Evolutionary conservation across 164 flowering plant genomes (phyloP), one percentile per base, ranked within the genome.

Genomic region (Dillenia suffruticosa): DNA sequence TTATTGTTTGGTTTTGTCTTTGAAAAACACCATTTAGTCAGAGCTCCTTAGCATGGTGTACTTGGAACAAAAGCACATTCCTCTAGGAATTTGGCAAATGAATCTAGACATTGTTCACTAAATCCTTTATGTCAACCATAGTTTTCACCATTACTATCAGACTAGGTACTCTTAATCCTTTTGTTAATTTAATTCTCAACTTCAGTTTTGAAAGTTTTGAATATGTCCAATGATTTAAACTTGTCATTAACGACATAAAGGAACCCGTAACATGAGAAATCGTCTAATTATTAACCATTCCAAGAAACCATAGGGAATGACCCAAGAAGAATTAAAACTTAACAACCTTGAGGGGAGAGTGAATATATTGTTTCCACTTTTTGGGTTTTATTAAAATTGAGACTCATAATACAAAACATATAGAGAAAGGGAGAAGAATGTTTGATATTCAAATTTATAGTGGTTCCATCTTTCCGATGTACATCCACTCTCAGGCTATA

Each of bases 51-150:
- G 60, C 67, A 63, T 63, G 24, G 59, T 63, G 53, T 68, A 62
- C 14, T 57, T 15, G 66, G 56, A 52, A 56, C 55, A 5, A 67
- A 54, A 10, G 61, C 40, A 22, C 63, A 59, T 16, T 63, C 55
- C 56, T 58, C 46, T 54, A 70, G 61, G 61, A 16, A 70, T 45
- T 55, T 53, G 5, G 68, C 68, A 57, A 64, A 57, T 7, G 62
- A 68, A 2, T 61, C 22, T 47, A 60, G 64, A 59, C 56, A 51
- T 69, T 69, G 68, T 69, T 60, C 68, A 53, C 60, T 45, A 49
- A 57, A 62, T 51, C 68, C 59, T 9, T 54, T 57, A 62, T 48
- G 48, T 56, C 56, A 43, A 10, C 13, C 53, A 15, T 59, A 59
- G 40, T 67, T 46, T 9, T 67, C 54, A 49, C 48, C 64, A 9